phyloP scores from a whole-genome alignment of 257 asterid species.

The Jasminum sambac region DNA sequence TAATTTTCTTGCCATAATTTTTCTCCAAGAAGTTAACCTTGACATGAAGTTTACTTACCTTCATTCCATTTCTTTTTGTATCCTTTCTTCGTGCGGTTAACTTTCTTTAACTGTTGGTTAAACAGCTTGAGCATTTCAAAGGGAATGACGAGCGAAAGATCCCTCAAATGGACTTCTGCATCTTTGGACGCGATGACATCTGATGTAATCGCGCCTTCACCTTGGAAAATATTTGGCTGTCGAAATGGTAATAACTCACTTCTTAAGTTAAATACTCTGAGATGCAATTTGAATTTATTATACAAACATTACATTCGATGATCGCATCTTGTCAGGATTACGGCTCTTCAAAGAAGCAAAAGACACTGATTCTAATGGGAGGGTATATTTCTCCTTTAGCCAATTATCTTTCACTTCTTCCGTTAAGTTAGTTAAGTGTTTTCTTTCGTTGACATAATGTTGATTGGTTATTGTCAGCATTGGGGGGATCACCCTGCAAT shows the following conservation, averaged over 20 bases:
- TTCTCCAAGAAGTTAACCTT: neutral
- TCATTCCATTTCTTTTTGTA: neutral
- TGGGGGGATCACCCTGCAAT: slow-evolving; percentile 78
- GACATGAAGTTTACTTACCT: neutral
- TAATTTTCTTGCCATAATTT: slow-evolving; percentile 15
- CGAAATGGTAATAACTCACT: slow-evolving; percentile 56
- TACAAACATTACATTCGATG: neutral
- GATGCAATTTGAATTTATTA: slow-evolving; percentile 2
- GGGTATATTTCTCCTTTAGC: slow-evolving; percentile 39
- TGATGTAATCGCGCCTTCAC: slow-evolving; percentile 79
- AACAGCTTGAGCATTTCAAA: slow-evolving; percentile 63
- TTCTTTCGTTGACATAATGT: slow-evolving; percentile 12
- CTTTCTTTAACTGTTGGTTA: slow-evolving; percentile 1
- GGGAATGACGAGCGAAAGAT: slow-evolving; percentile 42
- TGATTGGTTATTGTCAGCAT: slow-evolving; percentile 32
- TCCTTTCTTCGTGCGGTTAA: neutral
- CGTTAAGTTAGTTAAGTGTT: slow-evolving; percentile 5
- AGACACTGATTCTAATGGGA: slow-evolving; percentile 57
- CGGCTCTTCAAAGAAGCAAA: slow-evolving; percentile 91
- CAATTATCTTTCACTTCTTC: neutral
- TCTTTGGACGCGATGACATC: slow-evolving; percentile 66
- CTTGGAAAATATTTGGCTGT: slow-evolving; percentile 88
- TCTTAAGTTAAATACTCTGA: slow-evolving; percentile 5
- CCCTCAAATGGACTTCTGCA: slow-evolving; percentile 41
- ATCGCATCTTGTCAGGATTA: slow-evolving; percentile 50